phyloP scores from a whole-genome alignment of 768 basidiomycete species.

The Agaricus sinodeliciosus region DNA sequence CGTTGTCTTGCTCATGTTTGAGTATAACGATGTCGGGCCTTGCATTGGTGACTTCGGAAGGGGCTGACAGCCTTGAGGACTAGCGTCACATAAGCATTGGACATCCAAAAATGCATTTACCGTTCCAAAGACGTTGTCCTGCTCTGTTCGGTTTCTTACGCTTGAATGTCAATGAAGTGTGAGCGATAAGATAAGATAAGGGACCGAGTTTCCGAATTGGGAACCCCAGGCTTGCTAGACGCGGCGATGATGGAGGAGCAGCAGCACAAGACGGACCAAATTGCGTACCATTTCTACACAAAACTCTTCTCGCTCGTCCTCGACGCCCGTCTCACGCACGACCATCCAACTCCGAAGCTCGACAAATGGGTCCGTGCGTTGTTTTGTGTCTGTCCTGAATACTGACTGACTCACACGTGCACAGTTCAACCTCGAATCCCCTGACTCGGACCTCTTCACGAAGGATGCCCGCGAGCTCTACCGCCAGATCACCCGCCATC shows the following conservation, averaged over 20 bases:
- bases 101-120: too few relatives aligned
- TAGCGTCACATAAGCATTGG: too few relatives aligned
- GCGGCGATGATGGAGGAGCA: slow-evolving; percentile 10
- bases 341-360: slow-evolving; percentile 37
- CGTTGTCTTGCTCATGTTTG: too few relatives aligned
- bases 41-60: too few relatives aligned
- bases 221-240: background rate
- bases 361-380: slow-evolving; percentile 67
- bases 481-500: slow-evolving; percentile 9
- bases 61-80: too few relatives aligned
- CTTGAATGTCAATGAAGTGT: background rate
- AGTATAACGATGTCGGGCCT: too few relatives aligned
- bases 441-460: slow-evolving; percentile 13
- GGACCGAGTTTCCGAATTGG: background rate
- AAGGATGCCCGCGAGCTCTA: slow-evolving; percentile 12
- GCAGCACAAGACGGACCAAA: slow-evolving; percentile 71
- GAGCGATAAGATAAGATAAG: slow-evolving; percentile 8
- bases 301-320: slow-evolving; percentile 75
- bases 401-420: slow-evolving; percentile 33
- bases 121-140: too few relatives aligned
- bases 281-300: slow-evolving; percentile 75
- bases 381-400: slow-evolving; percentile 27
- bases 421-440: slow-evolving; percentile 30
- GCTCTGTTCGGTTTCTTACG: too few relatives aligned
- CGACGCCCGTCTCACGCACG: slow-evolving; percentile 62